These are phyloP conservation scores for Stereocaulon alpinum DNA, from an alignment of 495 filamentous ascomycete species.

Conservation along the genomic window DNA sequence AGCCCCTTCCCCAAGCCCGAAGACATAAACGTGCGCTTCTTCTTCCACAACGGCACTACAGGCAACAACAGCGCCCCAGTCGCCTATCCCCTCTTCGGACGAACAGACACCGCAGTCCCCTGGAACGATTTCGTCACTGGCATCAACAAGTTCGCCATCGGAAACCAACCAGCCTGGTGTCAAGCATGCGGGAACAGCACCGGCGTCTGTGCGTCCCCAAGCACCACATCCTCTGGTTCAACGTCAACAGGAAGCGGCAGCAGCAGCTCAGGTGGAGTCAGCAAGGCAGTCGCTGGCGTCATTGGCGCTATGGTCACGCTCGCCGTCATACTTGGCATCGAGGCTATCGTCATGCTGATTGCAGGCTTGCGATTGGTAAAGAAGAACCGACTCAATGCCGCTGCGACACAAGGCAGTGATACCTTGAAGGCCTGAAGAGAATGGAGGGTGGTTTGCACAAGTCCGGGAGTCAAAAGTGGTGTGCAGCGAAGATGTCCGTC, in stretches of 20 bases:
- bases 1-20: slow-evolving; percentile 28
- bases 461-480: too few relatives aligned
- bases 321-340: slow-evolving; percentile 40
- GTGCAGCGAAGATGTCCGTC: too few relatives aligned
- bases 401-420: neutral
- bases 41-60: slow-evolving; percentile 44
- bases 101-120: slow-evolving; percentile 26
- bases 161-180: slow-evolving; percentile 35
- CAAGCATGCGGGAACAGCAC: slow-evolving; percentile 35
- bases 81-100: slow-evolving; percentile 37
- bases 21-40: slow-evolving; percentile 39
- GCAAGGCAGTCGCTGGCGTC: slow-evolving; percentile 41
- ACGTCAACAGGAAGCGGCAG: slow-evolving; percentile 3
- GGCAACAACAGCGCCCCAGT: slow-evolving; percentile 22
- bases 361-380: slow-evolving; percentile 35
- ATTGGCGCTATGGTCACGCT: slow-evolving; percentile 55
- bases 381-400: slow-evolving; percentile 24
- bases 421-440: neutral
- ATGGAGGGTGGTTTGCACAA: neutral
- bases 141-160: slow-evolving; percentile 35
- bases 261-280: slow-evolving; percentile 20
- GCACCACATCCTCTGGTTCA: slow-evolving; percentile 10
- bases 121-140: slow-evolving; percentile 36
- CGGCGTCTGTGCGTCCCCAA: slow-evolving; percentile 27
- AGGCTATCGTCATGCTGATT: slow-evolving; percentile 37